These are phyloP conservation scores for Sodiomyces alkalinus DNA, from an alignment of 2,329 filamentous ascomycete genomes.

Conservation along the genomic window DNA sequence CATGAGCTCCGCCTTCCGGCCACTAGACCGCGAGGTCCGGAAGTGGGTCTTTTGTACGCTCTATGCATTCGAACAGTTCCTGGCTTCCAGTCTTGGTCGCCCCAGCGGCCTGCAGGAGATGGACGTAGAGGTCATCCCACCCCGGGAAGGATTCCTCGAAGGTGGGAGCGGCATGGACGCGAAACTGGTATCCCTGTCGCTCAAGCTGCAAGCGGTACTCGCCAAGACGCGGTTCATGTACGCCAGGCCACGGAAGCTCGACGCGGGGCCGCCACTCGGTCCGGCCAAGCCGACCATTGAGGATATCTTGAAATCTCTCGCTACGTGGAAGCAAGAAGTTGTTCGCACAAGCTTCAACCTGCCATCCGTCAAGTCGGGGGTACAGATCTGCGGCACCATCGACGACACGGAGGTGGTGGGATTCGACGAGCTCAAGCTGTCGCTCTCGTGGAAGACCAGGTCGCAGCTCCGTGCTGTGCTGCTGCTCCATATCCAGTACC, in stretches of 20 bases:
- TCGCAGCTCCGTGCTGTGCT: constrained; percentile 14
- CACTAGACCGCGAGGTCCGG: constrained; percentile 17
- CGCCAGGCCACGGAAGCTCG: constrained; percentile 2
- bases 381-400: background rate
- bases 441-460: constrained; percentile 12
- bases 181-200: constrained; percentile 14
- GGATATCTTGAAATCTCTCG: constrained; percentile 10
- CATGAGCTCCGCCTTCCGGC: constrained; percentile 15
- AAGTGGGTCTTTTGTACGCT: constrained; percentile 22
- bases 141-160: constrained; percentile 13
- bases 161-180: constrained; percentile 14
- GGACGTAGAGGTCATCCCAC: constrained; percentile 18
- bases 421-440: constrained; percentile 13
- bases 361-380: constrained; percentile 7
- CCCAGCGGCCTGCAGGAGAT: constrained; percentile 19
- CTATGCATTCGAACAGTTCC: constrained; percentile 20
- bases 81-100: constrained; percentile 19
- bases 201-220: constrained; percentile 15
- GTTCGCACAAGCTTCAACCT: constrained; percentile 9
- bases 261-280: background rate
- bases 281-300: constrained; percentile 4
- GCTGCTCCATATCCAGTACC: constrained; percentile 16
- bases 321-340: constrained; percentile 11
- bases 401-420: constrained; percentile 8
- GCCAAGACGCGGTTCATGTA: constrained; percentile 12